Conservation (phyloP, 768 basidiomycete genomes). For the Suillus discolor region DNA sequence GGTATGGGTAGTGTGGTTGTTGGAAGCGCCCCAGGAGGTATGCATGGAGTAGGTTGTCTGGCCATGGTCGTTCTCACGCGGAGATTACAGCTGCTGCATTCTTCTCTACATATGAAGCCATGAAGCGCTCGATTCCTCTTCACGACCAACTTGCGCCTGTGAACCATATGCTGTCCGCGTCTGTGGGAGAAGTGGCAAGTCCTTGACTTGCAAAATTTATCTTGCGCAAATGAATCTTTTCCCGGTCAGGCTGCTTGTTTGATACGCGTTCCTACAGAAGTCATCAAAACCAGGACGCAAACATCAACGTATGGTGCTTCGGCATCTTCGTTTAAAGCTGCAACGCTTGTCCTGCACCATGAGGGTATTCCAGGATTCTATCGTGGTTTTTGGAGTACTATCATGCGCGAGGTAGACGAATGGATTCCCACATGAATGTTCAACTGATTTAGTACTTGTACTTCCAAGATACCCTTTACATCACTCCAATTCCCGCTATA, state of each 20-base stretch:
- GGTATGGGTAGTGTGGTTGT: constrained; percentile 94
- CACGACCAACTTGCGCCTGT: constrained; percentile 64
- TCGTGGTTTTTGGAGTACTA: constrained; percentile 81
- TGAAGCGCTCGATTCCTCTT: constrained; percentile 76
- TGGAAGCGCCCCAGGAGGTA: constrained; percentile 95
- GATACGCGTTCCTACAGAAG: constrained; percentile 93
- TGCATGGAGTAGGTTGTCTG: constrained; percentile 12
- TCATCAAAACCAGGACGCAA: constrained; percentile 92
- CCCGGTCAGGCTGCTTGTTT: constrained; percentile 76
- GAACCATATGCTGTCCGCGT: constrained; percentile 62
- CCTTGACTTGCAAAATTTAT: constrained; percentile 14
- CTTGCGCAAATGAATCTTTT: constrained; percentile 14
- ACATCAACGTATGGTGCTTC: constrained; percentile 72
- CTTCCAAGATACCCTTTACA: constrained; percentile 89
- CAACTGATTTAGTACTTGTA: constrained; percentile 14
- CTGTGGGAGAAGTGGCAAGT: constrained; percentile 59
- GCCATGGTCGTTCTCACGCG: background rate
- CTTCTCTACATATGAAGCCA: constrained; percentile 90
- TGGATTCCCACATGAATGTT: background rate
- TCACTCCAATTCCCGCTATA: constrained; percentile 96
- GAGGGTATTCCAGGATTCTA: constrained; percentile 84
- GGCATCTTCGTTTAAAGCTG: constrained; percentile 61
- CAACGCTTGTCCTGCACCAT: constrained; percentile 53
- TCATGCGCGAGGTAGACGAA: constrained; percentile 61
- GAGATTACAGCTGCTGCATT: constrained; percentile 80